Base-by-base conservation (phyloP, 1,139 yeast species). In the Yamadazyma diddensiae region DNA sequence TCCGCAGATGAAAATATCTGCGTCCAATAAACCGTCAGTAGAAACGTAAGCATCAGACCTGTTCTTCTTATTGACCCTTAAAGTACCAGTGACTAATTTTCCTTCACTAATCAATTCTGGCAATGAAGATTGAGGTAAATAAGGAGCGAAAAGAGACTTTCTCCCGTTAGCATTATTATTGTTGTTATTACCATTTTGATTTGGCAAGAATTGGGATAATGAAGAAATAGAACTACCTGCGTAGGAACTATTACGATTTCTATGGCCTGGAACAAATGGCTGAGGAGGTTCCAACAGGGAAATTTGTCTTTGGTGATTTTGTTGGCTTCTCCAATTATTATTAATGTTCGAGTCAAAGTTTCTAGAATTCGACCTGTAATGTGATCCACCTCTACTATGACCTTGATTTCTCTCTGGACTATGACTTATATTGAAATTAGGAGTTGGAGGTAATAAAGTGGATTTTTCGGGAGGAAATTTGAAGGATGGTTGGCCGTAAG, bases 1-100 rank as follows among this genome's bases (percentile, higher is more conserved):
- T 9, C 98, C 98, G 65, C 97, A 94, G 45, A 92, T 92, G 55
- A 88, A 92, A 41, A 92, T 87, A 58, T 92, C 98, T 0, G 97
- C 95, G 59, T 92, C 98, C 43, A 92, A 70, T 27, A 90, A 73
- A 2, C 97, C 97, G 54, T 90, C 97, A 0, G 97, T 92, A 4
- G 97, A 82, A 12, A 92, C 97, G 60, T 94, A 92, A 1, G 98
- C 98, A 59, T 92, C 98, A 1, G 96, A 86, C 50, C 98, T 76
- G 57, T 92, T 92, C 62, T 92, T 92, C 56, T 88, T 88, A 62
- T 92, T 92, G 33, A 92, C 98, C 46, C 98, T 76, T 48, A 92
- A 70, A 15, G 84, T 82, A 47, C 98, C 98, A 4, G 95, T 82
- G 6, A 92, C 98, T 38, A 92, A 70, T 42, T 90, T 76, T 15